These are phyloP conservation scores for Globisporangium okanoganense DNA, from an alignment of 352 stramenopile genomes.

Conservation along the genomic window DNA sequence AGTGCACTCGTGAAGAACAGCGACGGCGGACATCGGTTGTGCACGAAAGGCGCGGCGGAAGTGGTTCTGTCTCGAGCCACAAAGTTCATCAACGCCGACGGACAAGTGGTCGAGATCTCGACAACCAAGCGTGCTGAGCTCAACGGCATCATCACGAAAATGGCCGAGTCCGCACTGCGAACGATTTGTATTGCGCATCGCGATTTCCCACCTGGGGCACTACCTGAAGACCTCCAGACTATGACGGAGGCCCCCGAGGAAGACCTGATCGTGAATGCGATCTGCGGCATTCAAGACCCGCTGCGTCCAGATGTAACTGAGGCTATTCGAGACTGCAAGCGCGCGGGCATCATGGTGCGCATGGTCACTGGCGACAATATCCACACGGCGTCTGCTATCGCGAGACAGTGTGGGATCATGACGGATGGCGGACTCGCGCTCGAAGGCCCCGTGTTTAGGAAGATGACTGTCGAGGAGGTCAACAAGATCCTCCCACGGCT, in stretches of 20 bases:
- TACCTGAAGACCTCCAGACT: conserved; percentile 61
- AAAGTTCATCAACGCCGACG: conserved; percentile 69
- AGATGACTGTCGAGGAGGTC: conserved; percentile 65
- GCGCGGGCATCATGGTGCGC: conserved; percentile 97
- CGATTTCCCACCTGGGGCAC: conserved; percentile 49
- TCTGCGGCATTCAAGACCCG: conserved; percentile 97
- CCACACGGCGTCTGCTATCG: conserved; percentile 96
- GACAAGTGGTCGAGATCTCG: conserved; percentile 45
- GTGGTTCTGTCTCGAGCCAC: conserved; percentile 56
- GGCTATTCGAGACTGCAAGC: conserved; percentile 92
- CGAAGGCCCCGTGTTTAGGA: conserved; percentile 91
- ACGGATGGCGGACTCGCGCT: conserved; percentile 86
- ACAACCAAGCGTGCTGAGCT: conserved; percentile 63
- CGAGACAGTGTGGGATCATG: conserved; percentile 95
- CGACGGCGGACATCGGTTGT: conserved; percentile 42
- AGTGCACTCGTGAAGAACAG: conserved; percentile 45
- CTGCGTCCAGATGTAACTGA: conserved; percentile 92
- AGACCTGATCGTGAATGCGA: conserved; percentile 76
- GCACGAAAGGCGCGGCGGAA: conserved; percentile 74
- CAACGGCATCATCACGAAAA: conserved; percentile 62
- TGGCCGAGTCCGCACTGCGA: conserved; percentile 80
- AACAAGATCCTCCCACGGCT: conserved; percentile 60
- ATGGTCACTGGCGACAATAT: conserved; percentile 99
- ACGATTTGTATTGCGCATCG: conserved; percentile 87
- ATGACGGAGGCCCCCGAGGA: conserved; percentile 62